phyloP scores from a whole-genome alignment of 176 grass and related monocot genomes.

The Oryza glumipatula region DNA sequence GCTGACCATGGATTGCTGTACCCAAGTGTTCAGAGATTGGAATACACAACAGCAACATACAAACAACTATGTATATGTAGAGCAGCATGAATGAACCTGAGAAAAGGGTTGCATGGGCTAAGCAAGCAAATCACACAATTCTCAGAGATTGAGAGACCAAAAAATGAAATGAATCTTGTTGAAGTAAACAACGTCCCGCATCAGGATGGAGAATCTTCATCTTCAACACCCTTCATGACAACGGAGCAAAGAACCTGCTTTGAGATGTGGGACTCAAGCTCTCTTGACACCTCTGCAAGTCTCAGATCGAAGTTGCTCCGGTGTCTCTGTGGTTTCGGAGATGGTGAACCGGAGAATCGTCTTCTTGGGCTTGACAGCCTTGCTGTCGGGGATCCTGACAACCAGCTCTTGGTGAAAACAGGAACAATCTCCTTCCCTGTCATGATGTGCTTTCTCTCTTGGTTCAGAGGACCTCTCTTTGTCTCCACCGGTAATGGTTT shows the following conservation, averaged over 20 bases:
- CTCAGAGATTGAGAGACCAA: slow-evolving; percentile 41
- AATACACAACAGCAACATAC: slow-evolving; percentile 15
- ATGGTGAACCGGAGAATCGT: slow-evolving; percentile 77
- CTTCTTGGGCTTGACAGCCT: slow-evolving; percentile 73
- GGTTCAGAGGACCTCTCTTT: slow-evolving; percentile 75
- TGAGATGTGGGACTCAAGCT: slow-evolving; percentile 80
- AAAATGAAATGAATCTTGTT: slow-evolving; percentile 14
- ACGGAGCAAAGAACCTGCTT: slow-evolving; percentile 83
- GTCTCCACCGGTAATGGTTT: slow-evolving; percentile 85
- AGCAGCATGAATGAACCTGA: slow-evolving; percentile 6
- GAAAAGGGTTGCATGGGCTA: slow-evolving; percentile 37
- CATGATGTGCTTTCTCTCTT: slow-evolving; percentile 46
- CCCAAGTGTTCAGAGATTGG: neutral
- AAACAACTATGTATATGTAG: slow-evolving; percentile 35
- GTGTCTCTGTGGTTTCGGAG: slow-evolving; percentile 66
- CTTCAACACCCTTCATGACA: slow-evolving; percentile 64
- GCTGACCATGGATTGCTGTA: neutral
- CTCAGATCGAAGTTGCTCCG: slow-evolving; percentile 76
- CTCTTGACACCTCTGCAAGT: slow-evolving; percentile 76
- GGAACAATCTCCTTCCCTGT: slow-evolving; percentile 58
- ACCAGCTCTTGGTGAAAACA: slow-evolving; percentile 60
- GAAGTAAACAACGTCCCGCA: neutral
- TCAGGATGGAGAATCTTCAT: slow-evolving; percentile 59
- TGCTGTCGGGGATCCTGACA: slow-evolving; percentile 58
- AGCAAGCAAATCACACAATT: slow-evolving; percentile 45